phyloP scores from a whole-genome alignment of 768 basidiomycete genomes.

The Podaxis carcinomalis region DNA sequence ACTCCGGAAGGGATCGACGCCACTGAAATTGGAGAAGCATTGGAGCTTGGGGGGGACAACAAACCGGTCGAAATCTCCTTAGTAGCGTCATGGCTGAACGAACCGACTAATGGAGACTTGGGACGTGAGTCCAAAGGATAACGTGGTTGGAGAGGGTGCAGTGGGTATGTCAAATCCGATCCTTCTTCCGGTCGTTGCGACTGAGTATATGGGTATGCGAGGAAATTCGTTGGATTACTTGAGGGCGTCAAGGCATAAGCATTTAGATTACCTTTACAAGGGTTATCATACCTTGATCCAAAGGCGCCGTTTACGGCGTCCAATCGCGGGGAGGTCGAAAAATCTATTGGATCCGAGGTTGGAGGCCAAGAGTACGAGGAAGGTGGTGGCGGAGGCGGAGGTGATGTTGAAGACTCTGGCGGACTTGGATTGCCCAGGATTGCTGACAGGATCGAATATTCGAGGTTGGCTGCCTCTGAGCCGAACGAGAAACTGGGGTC shows the following conservation, averaged over 20 bases:
- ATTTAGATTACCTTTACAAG: conserved; percentile 29
- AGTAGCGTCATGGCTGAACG: conserved; percentile 26
- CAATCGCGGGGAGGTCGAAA: conserved; percentile 31
- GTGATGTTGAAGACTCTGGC: conserved; percentile 40
- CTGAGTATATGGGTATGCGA: conserved; percentile 44
- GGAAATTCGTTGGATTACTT: conserved; percentile 34
- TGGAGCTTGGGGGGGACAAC: conserved; percentile 36
- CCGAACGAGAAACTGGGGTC: conserved; percentile 68
- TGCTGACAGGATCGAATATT: conserved; percentile 91
- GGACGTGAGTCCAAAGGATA: conserved; percentile 44
- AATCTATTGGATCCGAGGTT: conserved; percentile 33
- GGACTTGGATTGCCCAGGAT: conserved; percentile 81
- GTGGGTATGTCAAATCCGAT: conserved; percentile 36
- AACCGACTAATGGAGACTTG: conserved; percentile 33
- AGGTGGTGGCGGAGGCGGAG: conserved; percentile 33
- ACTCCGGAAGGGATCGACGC: conserved; percentile 35
- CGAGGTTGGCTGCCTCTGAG: conserved; percentile 88
- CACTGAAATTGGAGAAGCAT: conserved; percentile 34
- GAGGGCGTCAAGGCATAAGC: conserved; percentile 28
- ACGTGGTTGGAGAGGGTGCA: conserved; percentile 48
- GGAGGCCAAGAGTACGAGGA: conserved; percentile 39
- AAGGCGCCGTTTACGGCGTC: conserved; percentile 21
- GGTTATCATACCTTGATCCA: conserved; percentile 31
- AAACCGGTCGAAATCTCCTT: conserved; percentile 27
- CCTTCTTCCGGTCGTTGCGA: conserved; percentile 30